Evolutionary conservation across 441 rosid species (phyloP), one percentile per base, ranked within the genome.

Genomic region (Capsella rubella): DNA sequence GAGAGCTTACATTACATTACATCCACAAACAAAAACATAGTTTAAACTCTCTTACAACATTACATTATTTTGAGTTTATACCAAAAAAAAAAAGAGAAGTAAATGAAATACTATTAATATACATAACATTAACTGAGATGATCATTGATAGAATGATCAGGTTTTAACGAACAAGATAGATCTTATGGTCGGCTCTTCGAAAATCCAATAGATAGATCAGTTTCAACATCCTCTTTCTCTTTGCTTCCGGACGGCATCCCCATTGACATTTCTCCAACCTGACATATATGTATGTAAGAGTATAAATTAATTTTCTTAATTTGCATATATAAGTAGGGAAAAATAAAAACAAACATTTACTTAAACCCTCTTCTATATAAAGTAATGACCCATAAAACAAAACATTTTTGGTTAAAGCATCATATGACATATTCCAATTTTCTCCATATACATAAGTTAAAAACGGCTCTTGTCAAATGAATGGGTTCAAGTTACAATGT

Each of bases 281-380:
- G 58, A 15, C 6, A 13, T 16, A 21, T 21, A 21, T 21, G 25
- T 21, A 21, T 21, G 25, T 21, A 60, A 10, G n/a, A 39, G 45
- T 34, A 34, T 13, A 50, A 4, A 8, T 18, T 34, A 0, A 0
- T 18, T 51, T 66, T 66, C n/a, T 50, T 21, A 37, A 8, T 27
- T 51, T 66, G 13, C 16, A 66, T 35, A 8, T 10, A 53, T 6
- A 40, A 14, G 25, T 27, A 14, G 1, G 43, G 8, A 14, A 8
- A 46, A 49, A 49, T 2, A 2, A 59, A 58, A 1, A 0, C 0
- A 14, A 18, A 58, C 32, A 47, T 45, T 5, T 21, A 47, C 2
- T 56, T 18, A 16, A 29, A 28, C 63, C 84, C 86, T 15, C 63
- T 21, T 50, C 27, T 83, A 39, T 78, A 69, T 55, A 31, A 16